Evolutionary conservation across 192 early-diverging fungal genomes (phyloP), one percentile per base, ranked within the genome.

Genomic region (Podila clonocystis): DNA sequence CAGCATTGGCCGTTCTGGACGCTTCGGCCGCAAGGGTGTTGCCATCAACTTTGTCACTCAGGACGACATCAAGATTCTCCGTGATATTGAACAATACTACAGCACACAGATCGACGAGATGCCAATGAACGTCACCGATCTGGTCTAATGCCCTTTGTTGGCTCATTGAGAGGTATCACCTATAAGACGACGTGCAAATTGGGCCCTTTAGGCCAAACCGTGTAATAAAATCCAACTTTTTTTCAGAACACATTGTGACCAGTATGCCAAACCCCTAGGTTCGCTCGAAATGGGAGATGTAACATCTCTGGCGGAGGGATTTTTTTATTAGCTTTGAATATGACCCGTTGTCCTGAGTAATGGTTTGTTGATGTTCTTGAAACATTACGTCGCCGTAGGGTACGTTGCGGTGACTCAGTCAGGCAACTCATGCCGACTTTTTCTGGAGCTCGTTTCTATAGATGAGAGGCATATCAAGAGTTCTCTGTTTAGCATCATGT

Each of bases 21-120:
- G 98, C 52, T 99, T 99, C 80, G 98, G 98, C 58, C 91, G 97
- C 74, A 99, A 98, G 88, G 98, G 98, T 89, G 97, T 99, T 63
- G 97, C 97, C 17, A 97, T 98, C 83, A 98, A 98, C 85, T 98
- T 99, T 93, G 97, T 97, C 41, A 97, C 92, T n/a, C 89, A 90
- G 69, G 97, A 98, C 24, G 98, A 99, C 77, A 85, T 96, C 66
- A 92, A 91, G 76, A 94, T 97, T 67, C 87, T 98, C 26, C 91
- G 97, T 41, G 98, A 99, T 75, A 98, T 99, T 72, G 98, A 99
- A 85, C 95, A 97, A 85, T 99, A 95, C 87, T 99, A 99, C 84
- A 91, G 86, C 73, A 97, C 95, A n/a, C 95, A 97, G 80, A 96
- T 97, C 85, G 95, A 97, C 73, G 96, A 97, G 83, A 96, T 97